Conservation (phyloP, 2,329 filamentous ascomycete species). For the Clonostachys rhizophaga region DNA sequence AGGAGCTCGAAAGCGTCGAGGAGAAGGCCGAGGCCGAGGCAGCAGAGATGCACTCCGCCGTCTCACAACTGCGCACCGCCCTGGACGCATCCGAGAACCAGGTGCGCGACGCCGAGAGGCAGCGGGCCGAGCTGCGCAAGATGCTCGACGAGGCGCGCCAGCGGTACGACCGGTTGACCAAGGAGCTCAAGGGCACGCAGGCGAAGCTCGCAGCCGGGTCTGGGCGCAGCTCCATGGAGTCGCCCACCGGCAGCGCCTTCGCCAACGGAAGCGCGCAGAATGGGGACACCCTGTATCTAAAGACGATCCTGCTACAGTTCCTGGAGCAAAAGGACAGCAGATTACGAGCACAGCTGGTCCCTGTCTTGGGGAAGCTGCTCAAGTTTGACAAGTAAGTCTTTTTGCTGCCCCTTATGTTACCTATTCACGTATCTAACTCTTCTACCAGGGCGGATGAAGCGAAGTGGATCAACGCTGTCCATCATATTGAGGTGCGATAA, state of each 20-base stretch:
- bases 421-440: neutral
- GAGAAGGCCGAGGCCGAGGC: constrained; percentile 69
- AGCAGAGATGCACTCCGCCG: constrained; percentile 69
- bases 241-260: constrained; percentile 21
- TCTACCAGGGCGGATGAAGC: constrained; percentile 61
- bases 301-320: constrained; percentile 78
- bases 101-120: constrained; percentile 76
- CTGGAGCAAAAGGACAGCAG: constrained; percentile 76
- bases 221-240: constrained; percentile 33
- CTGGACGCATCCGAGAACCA: constrained; percentile 86
- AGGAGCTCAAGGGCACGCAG: constrained; percentile 53
- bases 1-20: constrained; percentile 70
- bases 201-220: constrained; percentile 36
- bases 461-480: constrained; percentile 78
- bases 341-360: constrained; percentile 70
- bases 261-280: constrained; percentile 15
- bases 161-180: constrained; percentile 75
- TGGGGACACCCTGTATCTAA: constrained; percentile 61
- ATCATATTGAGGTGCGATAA: constrained; percentile 36
- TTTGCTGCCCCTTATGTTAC: neutral
- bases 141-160: constrained; percentile 73
- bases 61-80: constrained; percentile 71
- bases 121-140: constrained; percentile 69
- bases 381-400: constrained; percentile 67
- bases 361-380: constrained; percentile 71